Evolutionary conservation across 1,284 basidiomycete genomes (phyloP).

Genomic region (Sanguinoderma infundibulare): DNA sequence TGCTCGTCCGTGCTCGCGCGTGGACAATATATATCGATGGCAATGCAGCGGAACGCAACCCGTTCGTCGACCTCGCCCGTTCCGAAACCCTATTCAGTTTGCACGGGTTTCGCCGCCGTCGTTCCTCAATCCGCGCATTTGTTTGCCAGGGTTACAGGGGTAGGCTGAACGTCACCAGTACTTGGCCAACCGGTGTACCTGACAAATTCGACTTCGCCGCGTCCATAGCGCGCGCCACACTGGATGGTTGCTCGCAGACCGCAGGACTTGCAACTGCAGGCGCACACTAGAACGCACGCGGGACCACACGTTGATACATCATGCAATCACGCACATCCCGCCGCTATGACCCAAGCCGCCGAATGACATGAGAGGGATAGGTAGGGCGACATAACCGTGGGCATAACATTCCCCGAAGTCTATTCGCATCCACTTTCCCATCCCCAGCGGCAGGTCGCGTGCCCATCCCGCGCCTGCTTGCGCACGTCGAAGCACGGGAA

Average conservation of each 20-base stretch:
- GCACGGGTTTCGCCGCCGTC: neutral
- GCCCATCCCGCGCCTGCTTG: neutral
- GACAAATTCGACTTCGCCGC: conserved; percentile 1
- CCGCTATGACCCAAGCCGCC: neutral
- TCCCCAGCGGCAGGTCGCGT: neutral
- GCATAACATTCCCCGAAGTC: conserved; percentile 1
- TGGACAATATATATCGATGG: neutral
- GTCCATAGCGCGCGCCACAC: neutral
- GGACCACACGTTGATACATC: neutral
- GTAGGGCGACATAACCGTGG: conserved; percentile 5
- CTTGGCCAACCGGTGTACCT: neutral
- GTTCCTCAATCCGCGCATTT: neutral
- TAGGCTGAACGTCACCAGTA: neutral
- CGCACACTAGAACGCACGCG: neutral
- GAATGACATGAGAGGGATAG: neutral
- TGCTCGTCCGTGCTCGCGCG: neutral
- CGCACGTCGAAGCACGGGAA: neutral
- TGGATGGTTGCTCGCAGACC: neutral
- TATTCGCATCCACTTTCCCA: conserved; percentile 7
- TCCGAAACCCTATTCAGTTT: neutral
- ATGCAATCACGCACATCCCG: neutral
- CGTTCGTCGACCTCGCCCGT: neutral
- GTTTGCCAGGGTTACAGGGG: neutral
- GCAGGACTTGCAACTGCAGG: neutral
- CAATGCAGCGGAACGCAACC: neutral